These are phyloP conservation scores for Heliamphora exappendiculata DNA, from an alignment of 148 eudicot species.

Conservation along the genomic window DNA sequence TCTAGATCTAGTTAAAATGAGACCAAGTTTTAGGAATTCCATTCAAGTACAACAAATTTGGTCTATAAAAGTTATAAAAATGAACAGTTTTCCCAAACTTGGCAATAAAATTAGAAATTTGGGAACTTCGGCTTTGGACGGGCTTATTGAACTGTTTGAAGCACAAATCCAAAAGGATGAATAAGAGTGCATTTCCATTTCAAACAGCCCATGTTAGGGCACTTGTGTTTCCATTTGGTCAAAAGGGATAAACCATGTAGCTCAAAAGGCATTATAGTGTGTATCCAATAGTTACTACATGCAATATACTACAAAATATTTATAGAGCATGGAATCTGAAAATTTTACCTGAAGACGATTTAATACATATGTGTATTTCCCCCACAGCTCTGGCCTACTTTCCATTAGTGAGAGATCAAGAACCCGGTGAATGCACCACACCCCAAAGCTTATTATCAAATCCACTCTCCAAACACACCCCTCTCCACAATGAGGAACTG, in stretches of 20 bases:
- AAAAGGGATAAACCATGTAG: background rate
- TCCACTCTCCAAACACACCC: constrained; percentile 79
- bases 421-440: constrained; percentile 88
- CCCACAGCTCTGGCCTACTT: constrained; percentile 99
- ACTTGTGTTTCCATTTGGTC: background rate
- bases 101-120: background rate
- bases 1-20: background rate
- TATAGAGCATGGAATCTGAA: background rate
- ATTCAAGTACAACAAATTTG: background rate
- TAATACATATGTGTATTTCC: constrained; percentile 87
- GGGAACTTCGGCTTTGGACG: background rate
- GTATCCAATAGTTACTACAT: background rate
- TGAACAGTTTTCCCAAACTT: background rate
- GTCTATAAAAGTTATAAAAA: background rate
- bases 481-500: constrained; percentile 88
- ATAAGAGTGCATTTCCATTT: background rate
- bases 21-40: background rate
- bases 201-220: background rate
- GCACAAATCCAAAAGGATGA: background rate
- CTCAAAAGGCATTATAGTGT: background rate
- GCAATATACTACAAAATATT: background rate
- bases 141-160: background rate
- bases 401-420: constrained; percentile 93
- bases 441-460: constrained; percentile 80
- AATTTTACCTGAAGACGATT: constrained; percentile 92